Conservation (phyloP, 768 basidiomycete species). For the Pleurotus platypus region DNA sequence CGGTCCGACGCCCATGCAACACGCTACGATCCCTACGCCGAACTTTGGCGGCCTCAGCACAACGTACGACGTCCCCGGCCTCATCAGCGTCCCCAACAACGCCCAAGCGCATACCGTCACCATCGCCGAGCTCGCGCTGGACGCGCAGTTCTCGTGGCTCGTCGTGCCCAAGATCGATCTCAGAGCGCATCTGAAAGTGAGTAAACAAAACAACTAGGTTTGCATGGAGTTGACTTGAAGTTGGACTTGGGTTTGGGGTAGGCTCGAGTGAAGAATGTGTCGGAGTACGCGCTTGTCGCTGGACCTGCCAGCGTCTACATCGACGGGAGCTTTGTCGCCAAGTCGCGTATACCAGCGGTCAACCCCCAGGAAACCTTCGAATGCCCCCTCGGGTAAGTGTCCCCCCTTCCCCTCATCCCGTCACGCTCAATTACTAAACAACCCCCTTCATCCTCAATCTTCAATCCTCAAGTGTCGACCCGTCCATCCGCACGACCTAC, state of each 20-base stretch:
- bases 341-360: conserved; percentile 18
- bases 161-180: conserved; percentile 23
- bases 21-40: not conserved
- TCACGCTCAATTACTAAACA: not conserved
- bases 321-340: conserved; percentile 25
- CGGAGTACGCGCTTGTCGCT: conserved; percentile 29
- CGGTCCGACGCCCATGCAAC: not conserved
- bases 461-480: not conserved
- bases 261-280: conserved; percentile 24
- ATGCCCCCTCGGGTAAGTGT: conserved; percentile 17
- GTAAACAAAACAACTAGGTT: not conserved
- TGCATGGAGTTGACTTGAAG: not conserved
- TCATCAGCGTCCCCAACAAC: conserved; percentile 21
- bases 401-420: too few species aligned
- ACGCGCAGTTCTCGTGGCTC: conserved; percentile 23
- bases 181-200: conserved; percentile 20
- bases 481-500: conserved; percentile 2
- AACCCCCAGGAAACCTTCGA: conserved; percentile 34
- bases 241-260: not conserved
- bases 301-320: conserved; percentile 24
- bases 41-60: conserved; percentile 20
- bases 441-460: not conserved
- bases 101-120: conserved; percentile 23
- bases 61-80: conserved; percentile 22
- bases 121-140: conserved; percentile 20